phyloP scores from a whole-genome alignment of 2,329 filamentous ascomycete species.

The Zymoseptoria pseudotritici region DNA sequence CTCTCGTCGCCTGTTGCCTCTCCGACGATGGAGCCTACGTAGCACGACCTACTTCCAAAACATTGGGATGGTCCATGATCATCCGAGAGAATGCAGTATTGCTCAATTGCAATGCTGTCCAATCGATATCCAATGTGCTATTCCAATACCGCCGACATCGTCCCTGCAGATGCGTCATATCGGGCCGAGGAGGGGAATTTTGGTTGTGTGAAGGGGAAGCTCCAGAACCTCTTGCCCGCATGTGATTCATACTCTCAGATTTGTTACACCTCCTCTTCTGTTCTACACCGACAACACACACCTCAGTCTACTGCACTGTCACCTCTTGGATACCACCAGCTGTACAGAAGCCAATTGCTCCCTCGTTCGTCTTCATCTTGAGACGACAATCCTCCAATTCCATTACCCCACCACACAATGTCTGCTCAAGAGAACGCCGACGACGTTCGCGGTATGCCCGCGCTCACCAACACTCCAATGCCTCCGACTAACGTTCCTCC shows the following conservation, averaged over 20 bases:
- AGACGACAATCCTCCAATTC: background rate
- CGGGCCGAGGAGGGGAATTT: background rate
- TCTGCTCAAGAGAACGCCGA: slow-evolving; percentile 32
- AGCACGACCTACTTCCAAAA: background rate
- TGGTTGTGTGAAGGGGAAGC: background rate
- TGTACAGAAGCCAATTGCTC: background rate
- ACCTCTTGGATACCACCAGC: background rate
- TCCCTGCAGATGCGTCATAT: background rate
- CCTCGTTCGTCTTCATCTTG: background rate
- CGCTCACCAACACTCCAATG: slow-evolving; percentile 1
- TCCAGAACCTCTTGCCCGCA: background rate
- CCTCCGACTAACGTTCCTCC: slow-evolving; percentile 9
- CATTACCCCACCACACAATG: slow-evolving; percentile 5
- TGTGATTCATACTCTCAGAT: background rate
- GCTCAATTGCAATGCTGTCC: background rate
- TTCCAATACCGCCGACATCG: background rate
- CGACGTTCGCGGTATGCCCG: slow-evolving; percentile 45
- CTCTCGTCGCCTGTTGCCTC: background rate
- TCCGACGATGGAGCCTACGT: background rate
- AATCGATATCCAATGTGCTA: background rate
- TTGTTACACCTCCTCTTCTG: background rate
- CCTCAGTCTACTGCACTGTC: background rate
- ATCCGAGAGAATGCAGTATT: background rate
- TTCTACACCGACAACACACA: background rate
- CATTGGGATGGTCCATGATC: background rate